These are phyloP conservation scores for Pyricularia grisea DNA, from an alignment of 2,329 filamentous ascomycete genomes.

Conservation along the genomic window DNA sequence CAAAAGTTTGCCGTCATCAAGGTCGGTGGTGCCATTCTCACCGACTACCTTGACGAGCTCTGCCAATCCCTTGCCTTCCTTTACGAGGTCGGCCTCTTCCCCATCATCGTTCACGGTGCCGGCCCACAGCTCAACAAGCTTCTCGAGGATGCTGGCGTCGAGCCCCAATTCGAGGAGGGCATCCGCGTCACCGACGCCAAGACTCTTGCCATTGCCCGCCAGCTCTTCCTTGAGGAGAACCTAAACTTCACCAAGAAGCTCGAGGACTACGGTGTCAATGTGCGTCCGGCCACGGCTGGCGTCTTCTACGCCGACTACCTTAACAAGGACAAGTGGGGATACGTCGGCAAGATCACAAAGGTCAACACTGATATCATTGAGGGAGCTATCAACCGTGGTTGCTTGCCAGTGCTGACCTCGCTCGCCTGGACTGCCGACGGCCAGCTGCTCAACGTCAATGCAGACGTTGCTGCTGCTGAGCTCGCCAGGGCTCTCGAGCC, in stretches of 20 bases:
- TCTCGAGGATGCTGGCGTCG: conserved; percentile 81
- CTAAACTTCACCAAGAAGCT: conserved; percentile 83
- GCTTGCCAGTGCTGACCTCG: conserved; percentile 86
- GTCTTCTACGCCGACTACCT: conserved; percentile 92
- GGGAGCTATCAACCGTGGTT: conserved; percentile 81
- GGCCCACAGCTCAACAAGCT: conserved; percentile 92
- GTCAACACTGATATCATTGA: conserved; percentile 89
- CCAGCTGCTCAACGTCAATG: conserved; percentile 93
- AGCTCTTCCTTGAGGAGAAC: conserved; percentile 93
- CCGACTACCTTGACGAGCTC: conserved; percentile 85
- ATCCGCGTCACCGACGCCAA: conserved; percentile 94
- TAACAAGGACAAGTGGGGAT: conserved; percentile 91
- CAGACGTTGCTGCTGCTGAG: conserved; percentile 91
- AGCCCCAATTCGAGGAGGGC: conserved; percentile 93
- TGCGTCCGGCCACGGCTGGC: conserved; percentile 79
- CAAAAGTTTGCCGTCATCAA: conserved; percentile 99
- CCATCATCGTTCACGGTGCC: conserved; percentile 90
- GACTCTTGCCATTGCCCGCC: conserved; percentile 81
- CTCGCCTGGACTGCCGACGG: conserved; percentile 92
- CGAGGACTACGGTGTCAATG: conserved; percentile 81
- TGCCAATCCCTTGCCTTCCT: conserved; percentile 85
- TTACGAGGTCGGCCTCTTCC: conserved; percentile 89
- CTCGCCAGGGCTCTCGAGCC: conserved; percentile 82
- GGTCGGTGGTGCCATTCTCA: conserved; percentile 92
- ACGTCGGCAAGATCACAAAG: conserved; percentile 89